Evolutionary conservation across 441 rosid genomes (phyloP).

Genomic region (Mallotus repandus): DNA sequence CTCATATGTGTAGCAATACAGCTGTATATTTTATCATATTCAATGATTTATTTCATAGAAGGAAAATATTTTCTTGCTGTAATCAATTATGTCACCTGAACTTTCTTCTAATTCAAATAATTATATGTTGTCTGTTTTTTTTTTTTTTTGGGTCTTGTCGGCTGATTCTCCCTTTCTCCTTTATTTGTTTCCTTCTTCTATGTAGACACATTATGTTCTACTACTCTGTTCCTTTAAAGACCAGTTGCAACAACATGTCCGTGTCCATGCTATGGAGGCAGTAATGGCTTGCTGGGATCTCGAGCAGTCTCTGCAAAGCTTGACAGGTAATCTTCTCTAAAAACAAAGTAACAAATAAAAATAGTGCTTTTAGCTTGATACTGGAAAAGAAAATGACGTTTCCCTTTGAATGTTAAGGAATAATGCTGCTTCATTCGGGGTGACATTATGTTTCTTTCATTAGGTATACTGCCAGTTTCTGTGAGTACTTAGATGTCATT

Average conservation of each 20-base stretch:
- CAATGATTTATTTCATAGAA: background rate
- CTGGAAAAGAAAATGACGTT: background rate
- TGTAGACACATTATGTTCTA: conserved; percentile 89
- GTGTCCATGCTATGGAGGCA: conserved; percentile 99
- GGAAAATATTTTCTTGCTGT: background rate
- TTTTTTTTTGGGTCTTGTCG: conserved; percentile 11
- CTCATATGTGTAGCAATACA: background rate
- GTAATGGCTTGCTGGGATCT: conserved; percentile 99
- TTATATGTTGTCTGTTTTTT: background rate
- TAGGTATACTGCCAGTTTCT: background rate
- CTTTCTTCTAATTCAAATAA: conserved; percentile 16
- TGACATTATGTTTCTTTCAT: background rate
- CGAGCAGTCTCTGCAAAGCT: conserved; percentile 92
- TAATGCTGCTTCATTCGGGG: conserved; percentile 7
- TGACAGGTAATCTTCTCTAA: conserved; percentile 58
- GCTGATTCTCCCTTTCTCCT: conserved; percentile 6
- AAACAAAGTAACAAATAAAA: background rate
- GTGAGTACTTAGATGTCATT: background rate
- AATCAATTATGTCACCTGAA: conserved; percentile 4
- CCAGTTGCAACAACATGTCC: conserved; percentile 95
- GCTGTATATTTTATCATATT: background rate
- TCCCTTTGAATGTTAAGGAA: background rate
- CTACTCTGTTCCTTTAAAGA: conserved; percentile 95
- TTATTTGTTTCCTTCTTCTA: conserved; percentile 12
- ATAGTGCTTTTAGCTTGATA: background rate